Base-by-base conservation (phyloP, 371 early-diverging fungal genomes). In the Batrachochytrium dendrobatidis region DNA sequence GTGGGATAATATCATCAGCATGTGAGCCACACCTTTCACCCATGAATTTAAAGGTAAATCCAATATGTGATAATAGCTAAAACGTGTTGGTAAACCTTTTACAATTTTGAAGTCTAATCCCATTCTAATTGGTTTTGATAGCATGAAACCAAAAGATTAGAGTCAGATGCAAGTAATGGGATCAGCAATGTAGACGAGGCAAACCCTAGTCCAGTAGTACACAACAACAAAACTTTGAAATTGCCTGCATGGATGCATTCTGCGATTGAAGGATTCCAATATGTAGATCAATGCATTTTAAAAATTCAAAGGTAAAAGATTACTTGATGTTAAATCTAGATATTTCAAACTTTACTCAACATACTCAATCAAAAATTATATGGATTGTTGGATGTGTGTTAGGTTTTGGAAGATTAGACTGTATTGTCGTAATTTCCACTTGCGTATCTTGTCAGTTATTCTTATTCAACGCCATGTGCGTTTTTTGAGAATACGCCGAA, bases 381-480 rank as follows among this genome's bases (percentile, higher is more conserved):
- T 39, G 39, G 15, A 39, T 39, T 39, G 20, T 39, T 12, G n/a
- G 15, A 39, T 12, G 12, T 39, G 39, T 48, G 25, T 6, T 3
- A 51, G 51, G n/a, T 51, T 17, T n/a, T 51, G 51, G 51, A 10
- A 22, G 4, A 28, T 51, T 17, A 10, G 17, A 3, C 3, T 51
- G 51, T 51, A 8, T 51, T 51, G 51, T 22, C 4, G 51, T 12
- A 3, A n/a, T 3, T 51, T 51, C n/a, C 51, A 51, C n/a, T n/a
- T 51, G 51, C 51, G 51, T 32, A 51, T 32, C 12, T 32, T 51
- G 3, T 28, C 51, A 17, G 24, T 32, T 3, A 51, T 51, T 4
- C 3, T n/a, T 12, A 24, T 51, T 5, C 51, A 51, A 22, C 4
- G 51, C 18, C 32, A 5, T 22, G 28, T 51, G n/a, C 24, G 51